Percentiles rank a stretch among this genome's conserved stretches.
Conservation (phyloP, 1,139 yeast species). For the Blastobotrys ciferrii region DNA sequence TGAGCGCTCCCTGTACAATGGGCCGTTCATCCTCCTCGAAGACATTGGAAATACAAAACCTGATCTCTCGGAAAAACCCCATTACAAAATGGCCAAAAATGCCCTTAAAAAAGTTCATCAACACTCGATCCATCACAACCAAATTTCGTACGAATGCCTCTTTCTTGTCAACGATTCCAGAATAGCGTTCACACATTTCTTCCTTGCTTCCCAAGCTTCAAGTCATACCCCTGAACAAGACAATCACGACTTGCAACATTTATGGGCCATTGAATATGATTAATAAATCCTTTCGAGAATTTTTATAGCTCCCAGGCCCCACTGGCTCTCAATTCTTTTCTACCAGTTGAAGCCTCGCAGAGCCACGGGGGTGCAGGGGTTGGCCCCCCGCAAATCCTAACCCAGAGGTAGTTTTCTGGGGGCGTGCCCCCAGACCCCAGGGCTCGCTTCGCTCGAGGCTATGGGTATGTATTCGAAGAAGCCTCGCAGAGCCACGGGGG, state of each 20-base stretch:
- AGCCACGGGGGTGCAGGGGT: no score
- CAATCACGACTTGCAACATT: neutral
- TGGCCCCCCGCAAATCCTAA: no score
- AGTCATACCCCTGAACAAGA: neutral
- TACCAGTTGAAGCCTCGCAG: no score
- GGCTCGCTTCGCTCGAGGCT: no score
- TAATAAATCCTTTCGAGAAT: no score
- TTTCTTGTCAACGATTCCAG: neutral
- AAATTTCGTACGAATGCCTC: neutral
- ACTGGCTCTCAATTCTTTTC: no score
- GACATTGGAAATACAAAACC: neutral
- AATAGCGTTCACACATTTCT: neutral
- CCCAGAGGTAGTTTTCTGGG: no score
- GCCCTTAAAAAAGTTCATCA: neutral
- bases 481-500: no score
- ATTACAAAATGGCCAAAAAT: conserved; percentile 8
- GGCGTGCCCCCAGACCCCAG: no score
- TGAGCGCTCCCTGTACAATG: conserved; percentile 9
- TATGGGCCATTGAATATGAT: conserved; percentile 5
- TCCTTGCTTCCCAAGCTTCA: neutral
- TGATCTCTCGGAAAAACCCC: neutral
- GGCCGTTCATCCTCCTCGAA: conserved; percentile 9
- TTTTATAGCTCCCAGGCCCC: no score
- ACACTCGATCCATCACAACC: neutral
- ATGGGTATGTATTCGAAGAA: no score